Conservation (phyloP, 176 grass and related monocot species). For the sorghum (Sorghum bicolor) region DNA sequence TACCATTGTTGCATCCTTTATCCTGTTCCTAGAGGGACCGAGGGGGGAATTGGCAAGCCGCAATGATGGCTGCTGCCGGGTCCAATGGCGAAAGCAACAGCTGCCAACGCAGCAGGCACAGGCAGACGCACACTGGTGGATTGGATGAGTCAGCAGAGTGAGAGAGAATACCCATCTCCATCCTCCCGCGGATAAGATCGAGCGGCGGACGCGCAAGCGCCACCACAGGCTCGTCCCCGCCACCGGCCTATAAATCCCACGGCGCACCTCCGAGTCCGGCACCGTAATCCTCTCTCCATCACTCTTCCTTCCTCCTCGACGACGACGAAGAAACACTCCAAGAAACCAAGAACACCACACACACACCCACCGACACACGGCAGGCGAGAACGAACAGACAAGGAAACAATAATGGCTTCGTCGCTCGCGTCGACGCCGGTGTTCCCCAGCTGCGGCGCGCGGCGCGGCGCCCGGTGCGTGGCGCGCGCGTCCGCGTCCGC, state of each 20-base stretch:
- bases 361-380: too few species aligned
- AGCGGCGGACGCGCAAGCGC: not conserved
- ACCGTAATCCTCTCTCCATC: not conserved
- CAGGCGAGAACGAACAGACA: too few species aligned
- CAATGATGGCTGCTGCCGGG: not conserved
- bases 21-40: not conserved
- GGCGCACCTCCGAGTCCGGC: not conserved
- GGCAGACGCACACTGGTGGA: not conserved
- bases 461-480: not conserved
- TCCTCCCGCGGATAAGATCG: constrained; percentile 28
- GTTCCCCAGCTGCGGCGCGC: not conserved
- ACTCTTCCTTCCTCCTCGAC: not conserved
- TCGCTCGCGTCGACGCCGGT: not conserved
- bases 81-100: constrained; percentile 3
- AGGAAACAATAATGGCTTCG: not conserved
- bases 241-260: constrained; percentile 10
- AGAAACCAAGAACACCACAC: not conserved
- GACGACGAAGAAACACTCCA: not conserved
- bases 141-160: not conserved
- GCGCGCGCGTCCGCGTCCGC: not conserved
- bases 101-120: not conserved
- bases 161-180: not conserved
- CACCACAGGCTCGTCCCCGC: not conserved
- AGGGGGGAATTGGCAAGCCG: not conserved
- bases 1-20: too few species aligned